phyloP scores from a whole-genome alignment of 2,329 filamentous ascomycete genomes.

The Rhynchosporium secalis region DNA sequence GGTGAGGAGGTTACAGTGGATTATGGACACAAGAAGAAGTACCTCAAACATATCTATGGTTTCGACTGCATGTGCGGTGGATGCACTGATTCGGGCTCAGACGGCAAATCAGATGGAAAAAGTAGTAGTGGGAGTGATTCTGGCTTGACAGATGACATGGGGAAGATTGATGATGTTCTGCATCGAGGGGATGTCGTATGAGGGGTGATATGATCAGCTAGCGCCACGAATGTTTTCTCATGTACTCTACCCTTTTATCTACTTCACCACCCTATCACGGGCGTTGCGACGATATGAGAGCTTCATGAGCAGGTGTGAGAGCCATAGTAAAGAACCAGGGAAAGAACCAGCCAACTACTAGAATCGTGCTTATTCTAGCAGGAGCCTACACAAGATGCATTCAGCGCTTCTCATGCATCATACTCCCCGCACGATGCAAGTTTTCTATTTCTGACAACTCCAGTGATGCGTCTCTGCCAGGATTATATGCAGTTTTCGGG shows the following conservation, averaged over 20 bases:
- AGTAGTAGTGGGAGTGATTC: constrained; percentile 8
- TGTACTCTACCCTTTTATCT: no score
- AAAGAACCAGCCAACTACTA: no score
- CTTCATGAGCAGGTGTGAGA: no score
- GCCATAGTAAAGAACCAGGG: no score
- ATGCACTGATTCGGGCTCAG: constrained; percentile 22
- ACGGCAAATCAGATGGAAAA: neutral
- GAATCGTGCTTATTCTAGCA: no score
- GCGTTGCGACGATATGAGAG: no score
- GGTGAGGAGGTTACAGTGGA: constrained; percentile 36
- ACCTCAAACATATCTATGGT: constrained; percentile 32
- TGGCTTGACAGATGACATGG: constrained; percentile 1
- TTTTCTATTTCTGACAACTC: neutral
- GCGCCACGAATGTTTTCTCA: neutral
- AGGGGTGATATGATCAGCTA: neutral
- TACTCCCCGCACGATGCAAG: neutral
- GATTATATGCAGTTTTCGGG: neutral
- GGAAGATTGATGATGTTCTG: constrained; percentile 5
- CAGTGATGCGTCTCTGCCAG: neutral
- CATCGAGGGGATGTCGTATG: neutral
- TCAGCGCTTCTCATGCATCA: neutral
- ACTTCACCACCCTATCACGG: no score
- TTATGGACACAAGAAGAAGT: constrained; percentile 32
- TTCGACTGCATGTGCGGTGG: constrained; percentile 36
- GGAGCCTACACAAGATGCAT: neutral